These are phyloP conservation scores for Phialophora expanda DNA, from an alignment of 2,329 filamentous ascomycete genomes.

Conservation along the genomic window DNA sequence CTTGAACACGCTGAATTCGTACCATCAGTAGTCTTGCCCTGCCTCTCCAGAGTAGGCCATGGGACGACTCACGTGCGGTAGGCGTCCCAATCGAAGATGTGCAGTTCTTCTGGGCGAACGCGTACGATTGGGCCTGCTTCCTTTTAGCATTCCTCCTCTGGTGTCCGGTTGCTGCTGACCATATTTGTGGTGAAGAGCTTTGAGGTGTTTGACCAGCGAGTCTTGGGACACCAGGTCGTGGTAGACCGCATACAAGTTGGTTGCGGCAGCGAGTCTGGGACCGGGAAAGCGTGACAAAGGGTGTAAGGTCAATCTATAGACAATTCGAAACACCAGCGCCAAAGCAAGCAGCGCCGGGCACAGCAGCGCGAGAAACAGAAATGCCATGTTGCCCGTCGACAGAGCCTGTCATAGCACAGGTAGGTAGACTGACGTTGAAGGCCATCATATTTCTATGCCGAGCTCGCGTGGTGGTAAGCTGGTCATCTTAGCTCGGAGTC, in stretches of 20 bases:
- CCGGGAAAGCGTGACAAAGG: constrained; percentile 47
- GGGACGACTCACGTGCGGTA: constrained; percentile 9
- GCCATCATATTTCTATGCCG: background rate
- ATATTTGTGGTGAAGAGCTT: constrained; percentile 45
- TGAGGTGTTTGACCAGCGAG: constrained; percentile 44
- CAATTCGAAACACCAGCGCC: constrained; percentile 3
- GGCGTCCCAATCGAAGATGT: constrained; percentile 26
- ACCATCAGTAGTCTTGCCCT: background rate
- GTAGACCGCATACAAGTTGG: constrained; percentile 42
- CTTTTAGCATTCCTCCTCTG: background rate
- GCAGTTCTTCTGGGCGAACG: constrained; percentile 30
- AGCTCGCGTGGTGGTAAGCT: background rate
- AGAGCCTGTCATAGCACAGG: background rate
- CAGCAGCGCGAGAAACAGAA: background rate
- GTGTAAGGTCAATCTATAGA: constrained; percentile 43
- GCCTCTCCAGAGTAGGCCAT: background rate
- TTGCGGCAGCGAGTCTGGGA: constrained; percentile 43
- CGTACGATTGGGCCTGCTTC: constrained; percentile 37
- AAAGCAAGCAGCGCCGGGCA: background rate
- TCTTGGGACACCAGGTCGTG: constrained; percentile 41
- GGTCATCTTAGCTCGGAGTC: background rate
- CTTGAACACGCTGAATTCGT: constrained; percentile 14
- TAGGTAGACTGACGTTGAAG: background rate
- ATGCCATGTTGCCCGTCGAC: background rate
- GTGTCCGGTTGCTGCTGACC: constrained; percentile 38